Conservation (phyloP, 2,329 filamentous ascomycete species). For the Tolypocladium endophyticum region DNA sequence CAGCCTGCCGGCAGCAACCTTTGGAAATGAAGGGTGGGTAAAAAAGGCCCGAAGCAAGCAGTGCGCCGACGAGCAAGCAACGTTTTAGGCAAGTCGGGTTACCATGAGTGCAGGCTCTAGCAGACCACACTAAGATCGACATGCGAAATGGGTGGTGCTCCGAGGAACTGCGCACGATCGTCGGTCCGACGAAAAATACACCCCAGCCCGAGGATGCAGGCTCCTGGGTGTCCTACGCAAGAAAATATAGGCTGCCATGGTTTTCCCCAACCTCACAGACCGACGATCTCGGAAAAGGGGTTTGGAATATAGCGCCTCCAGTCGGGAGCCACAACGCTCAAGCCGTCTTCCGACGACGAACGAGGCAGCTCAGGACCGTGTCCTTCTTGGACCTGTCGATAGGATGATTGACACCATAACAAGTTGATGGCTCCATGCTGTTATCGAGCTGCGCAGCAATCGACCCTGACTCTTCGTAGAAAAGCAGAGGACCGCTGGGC, state of each 20-base stretch:
- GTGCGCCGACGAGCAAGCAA: neutral
- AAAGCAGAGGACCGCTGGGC: conserved; percentile 63
- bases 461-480: conserved; percentile 47
- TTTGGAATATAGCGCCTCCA: conserved; percentile 76
- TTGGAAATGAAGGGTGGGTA: neutral
- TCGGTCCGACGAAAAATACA: neutral
- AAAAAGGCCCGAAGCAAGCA: neutral
- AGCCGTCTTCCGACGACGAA: conserved; percentile 48
- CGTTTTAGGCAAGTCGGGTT: neutral
- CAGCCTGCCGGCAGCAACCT: neutral
- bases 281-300: conserved; percentile 85
- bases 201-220: neutral
- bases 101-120: neutral
- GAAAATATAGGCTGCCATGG: conserved; percentile 66
- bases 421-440: conserved; percentile 64
- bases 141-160: neutral
- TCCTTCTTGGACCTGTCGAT: conserved; percentile 94
- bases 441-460: conserved; percentile 80
- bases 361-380: conserved; percentile 50
- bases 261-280: conserved; percentile 84
- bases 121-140: neutral
- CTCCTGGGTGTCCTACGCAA: neutral
- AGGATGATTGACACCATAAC: conserved; percentile 76
- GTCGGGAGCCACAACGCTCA: conserved; percentile 54
- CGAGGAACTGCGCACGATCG: neutral